phyloP scores from a whole-genome alignment of 306 rosid species.

The Quercus aquifolioides region DNA sequence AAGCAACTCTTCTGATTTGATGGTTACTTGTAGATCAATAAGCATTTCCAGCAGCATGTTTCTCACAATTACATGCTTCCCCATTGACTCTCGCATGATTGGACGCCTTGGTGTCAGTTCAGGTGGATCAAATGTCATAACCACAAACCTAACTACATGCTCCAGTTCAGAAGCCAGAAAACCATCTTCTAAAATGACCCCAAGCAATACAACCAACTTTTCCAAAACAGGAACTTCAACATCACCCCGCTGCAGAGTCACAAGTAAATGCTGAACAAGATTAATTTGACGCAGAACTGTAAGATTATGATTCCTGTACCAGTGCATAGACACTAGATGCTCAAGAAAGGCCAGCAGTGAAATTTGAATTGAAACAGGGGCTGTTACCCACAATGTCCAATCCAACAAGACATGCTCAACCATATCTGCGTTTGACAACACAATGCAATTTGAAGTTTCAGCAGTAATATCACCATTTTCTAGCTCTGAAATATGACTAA shows the following conservation, averaged over 20 bases:
- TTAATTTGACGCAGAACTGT: constrained; percentile 85
- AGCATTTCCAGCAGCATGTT: constrained; percentile 98
- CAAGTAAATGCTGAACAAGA: constrained; percentile 97
- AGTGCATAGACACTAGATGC: constrained; percentile 99
- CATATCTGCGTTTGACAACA: constrained; percentile 98
- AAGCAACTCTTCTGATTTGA: constrained; percentile 82
- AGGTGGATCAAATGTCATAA: constrained; percentile 99
- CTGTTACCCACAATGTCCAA: constrained; percentile 98
- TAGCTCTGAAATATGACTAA: constrained; percentile 94
- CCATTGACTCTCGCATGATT: constrained; percentile 88
- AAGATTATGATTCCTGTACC: constrained; percentile 97
- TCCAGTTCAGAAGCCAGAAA: constrained; percentile 93
- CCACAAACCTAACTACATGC: constrained; percentile 91
- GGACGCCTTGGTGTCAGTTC: constrained; percentile 56
- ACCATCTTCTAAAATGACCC: constrained; percentile 96
- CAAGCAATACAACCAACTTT: constrained; percentile 93
- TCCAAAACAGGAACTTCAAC: constrained; percentile 98
- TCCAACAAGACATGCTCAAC: constrained; percentile 98
- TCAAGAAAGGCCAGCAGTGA: constrained; percentile 92
- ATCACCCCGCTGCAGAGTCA: constrained; percentile 96
- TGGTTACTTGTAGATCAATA: constrained; percentile 94
- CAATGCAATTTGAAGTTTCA: constrained; percentile 97
- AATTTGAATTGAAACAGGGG: constrained; percentile 86
- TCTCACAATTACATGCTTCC: constrained; percentile 97
- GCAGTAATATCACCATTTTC: constrained; percentile 71